Base-by-base conservation (phyloP, 805 yeast species). In the Cyberlindnera bimundalis region DNA sequence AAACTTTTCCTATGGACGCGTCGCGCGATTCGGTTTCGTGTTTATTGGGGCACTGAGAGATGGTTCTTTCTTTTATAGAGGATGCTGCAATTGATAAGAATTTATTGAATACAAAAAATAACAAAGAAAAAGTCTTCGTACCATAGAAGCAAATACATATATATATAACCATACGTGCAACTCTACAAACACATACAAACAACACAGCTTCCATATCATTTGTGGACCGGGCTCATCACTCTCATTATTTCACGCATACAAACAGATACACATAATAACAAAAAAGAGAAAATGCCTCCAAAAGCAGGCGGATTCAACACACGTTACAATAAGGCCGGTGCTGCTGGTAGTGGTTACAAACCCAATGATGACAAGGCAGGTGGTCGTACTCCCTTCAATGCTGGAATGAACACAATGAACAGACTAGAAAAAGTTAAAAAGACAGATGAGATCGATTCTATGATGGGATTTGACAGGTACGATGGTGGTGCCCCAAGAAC, bases 401-500 rank as follows among this genome's bases (percentile, higher is more conserved):
- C 30, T 9, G 44, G 43, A 12, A 6, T 43, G 20, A 43, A 33
- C 29, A 36, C 39, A 8, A 17, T 26, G n/a, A 19, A 26, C 29
- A 77, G 67, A 43, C 58, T 73, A 39, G 83, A 79, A 19, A 70
- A 80, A 20, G 78, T 76, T 10, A 71, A 68, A 51, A 73, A 76
- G 45, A 68, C 78, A 8, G 95, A 89, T 55, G 70, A 72, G 21
- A 67, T 90, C 9, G 99, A 91, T 56, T 60, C 80, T 1, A 62
- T 76, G 42, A 88, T 95, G 93, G 99, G 98, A 11, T 93, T 93
- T 59, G 86, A 82, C 32, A 70, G 93, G 37, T 79, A 71, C 47
- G 86, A 82, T 37, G 64, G 80, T 47, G 87, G 96, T 23, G 77
- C 95, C 26, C 60, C 71, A 34, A 73, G 74, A 42, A 75, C 76